Evolutionary conservation across 257 asterid species (phyloP), one percentile per base, ranked within the genome.

Genomic region (Nemophila menziesii): DNA sequence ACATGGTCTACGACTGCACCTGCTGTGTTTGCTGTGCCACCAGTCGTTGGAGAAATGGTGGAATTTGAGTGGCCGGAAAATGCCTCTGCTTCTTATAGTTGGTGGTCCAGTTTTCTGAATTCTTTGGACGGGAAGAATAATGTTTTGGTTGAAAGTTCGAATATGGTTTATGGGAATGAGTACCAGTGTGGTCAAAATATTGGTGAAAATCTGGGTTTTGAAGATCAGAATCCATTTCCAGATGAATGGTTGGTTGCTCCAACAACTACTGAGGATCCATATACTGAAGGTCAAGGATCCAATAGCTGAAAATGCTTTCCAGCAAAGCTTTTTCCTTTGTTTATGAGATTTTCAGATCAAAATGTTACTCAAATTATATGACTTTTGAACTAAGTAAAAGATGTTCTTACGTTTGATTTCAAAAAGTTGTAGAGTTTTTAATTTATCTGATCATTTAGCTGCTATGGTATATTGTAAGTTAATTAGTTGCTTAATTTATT

Each of bases 1-100:
- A 61, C 64, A 5, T 61, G 73, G 77, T 65, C 67, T 14, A 65
- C 73, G 29, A 65, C 77, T 8, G 65, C 63, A 8, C 73, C 77
- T 16, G 57, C 50, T 22, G 59, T 55, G 27, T 34, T 53, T 7
- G 43, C 51, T 18, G 18, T 55, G 19, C 55, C 71, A 2, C 49
- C 48, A 8, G 36, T 40, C 10, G 46, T 16, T 0, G 33, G 46
- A 27, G 63, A 58, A 10, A 41, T 50, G 8, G 5, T 64, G 20
- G 72, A 67, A 41, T 7, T 48, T 49, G 69, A 53, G 14, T 69
- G 68, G 68, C 44, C 54, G 17, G 65, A 56, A 24, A 53, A 48
- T 14, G 22, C 44, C 12, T 29, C 36, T 40, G 24, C 60, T 16
- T 43, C 68, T 16, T 44, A 64, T 34, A 9, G 54, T 14, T 72